These are phyloP conservation scores for Corymbia calophylla DNA, from an alignment of 441 rosid species.

Conservation along the genomic window DNA sequence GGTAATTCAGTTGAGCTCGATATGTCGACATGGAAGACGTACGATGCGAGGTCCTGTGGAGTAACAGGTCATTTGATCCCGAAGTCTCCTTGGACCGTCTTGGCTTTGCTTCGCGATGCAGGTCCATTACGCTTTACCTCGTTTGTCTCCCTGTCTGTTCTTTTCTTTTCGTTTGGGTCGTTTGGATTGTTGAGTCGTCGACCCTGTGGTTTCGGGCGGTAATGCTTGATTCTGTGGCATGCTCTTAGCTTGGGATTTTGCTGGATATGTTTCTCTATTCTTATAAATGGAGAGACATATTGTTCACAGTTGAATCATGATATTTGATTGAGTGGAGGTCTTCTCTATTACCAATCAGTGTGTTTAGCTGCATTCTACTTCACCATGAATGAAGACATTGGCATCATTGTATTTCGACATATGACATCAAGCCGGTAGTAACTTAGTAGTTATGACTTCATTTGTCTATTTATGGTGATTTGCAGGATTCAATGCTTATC, in stretches of 20 bases:
- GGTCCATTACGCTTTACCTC: constrained; percentile 26
- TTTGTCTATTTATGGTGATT: neutral
- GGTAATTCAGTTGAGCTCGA: constrained; percentile 25
- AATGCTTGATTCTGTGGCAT: neutral
- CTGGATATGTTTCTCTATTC: neutral
- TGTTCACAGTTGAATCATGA: neutral
- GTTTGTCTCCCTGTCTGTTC: neutral
- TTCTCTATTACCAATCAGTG: neutral
- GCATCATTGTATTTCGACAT: neutral
- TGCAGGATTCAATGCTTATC: constrained; percentile 76
- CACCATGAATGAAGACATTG: neutral
- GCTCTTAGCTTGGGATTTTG: neutral
- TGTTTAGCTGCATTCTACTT: neutral
- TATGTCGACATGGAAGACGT: constrained; percentile 57
- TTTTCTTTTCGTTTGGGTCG: neutral
- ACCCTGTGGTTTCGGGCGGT: neutral
- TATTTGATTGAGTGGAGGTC: neutral
- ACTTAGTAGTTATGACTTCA: neutral
- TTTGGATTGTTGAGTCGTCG: neutral
- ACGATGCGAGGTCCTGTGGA: constrained; percentile 42
- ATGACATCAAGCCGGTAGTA: neutral
- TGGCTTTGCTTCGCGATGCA: constrained; percentile 37
- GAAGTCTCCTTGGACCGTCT: constrained; percentile 37
- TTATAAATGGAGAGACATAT: neutral
- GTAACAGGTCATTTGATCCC: constrained; percentile 48